Evolutionary conservation across 163 green algal genomes (phyloP), one percentile per base, ranked within the genome.

Genomic region (Scenedesmus sp.): DNA sequence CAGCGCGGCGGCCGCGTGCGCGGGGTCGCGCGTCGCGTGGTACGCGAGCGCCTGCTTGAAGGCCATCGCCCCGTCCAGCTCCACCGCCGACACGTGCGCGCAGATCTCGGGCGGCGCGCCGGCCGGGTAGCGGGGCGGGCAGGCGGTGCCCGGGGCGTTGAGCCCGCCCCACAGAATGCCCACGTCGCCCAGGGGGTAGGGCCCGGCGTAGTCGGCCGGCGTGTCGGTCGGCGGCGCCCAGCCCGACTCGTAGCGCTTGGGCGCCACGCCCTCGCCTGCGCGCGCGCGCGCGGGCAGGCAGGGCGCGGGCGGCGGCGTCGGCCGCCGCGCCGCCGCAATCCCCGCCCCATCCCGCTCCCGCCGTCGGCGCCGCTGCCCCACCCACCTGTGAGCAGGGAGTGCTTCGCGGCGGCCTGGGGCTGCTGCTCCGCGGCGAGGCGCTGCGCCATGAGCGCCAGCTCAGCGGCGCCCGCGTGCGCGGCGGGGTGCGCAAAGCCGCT

Each of bases 21-120:
- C 24, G n/a, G 29, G 22, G 26, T 81, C 60, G n/a, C 50, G n/a
- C 22, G 74, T 81, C 15, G 47, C 74, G 28, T 18, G 20, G 0
- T 36, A 81, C 3, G 74, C 63, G 17, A 75, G 6, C 9, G 74
- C 74, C 74, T 66, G 53, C 63, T 81, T 81, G 63, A 54, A 81
- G 0, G 48, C 51, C 74, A 70, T 66, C 36, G 60, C 34, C 5
- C 47, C 50, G n/a, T 81, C 74, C 54, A 81, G 9, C 63, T 71
- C 63, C n/a, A 72, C 24, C 6, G 63, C 13, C 14, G 29, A 42
- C 11, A 80, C 42, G 29, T 76, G 67, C 7, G 20, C 36, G 39
- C 63, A 73, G 17, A 39, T 51, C 10, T n/a, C 4, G 20, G n/a
- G 11, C 10, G 44, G 53, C 13, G 33, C 50, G 26, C 29, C 14